These are phyloP conservation scores for Pouteria glomerata DNA, from an alignment of 148 eudicot species.

Conservation along the genomic window DNA sequence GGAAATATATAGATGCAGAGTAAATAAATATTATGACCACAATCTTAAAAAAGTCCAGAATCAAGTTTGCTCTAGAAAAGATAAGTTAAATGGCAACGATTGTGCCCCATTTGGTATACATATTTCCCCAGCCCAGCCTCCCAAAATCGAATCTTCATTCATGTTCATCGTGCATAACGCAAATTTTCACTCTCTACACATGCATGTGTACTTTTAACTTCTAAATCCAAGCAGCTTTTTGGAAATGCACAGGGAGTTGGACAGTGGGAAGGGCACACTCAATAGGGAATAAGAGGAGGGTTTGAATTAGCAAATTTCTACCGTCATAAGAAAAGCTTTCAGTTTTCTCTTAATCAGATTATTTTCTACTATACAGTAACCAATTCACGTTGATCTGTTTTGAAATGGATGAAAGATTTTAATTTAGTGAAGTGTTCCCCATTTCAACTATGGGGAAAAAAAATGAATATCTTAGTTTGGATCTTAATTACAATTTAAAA, in stretches of 20 bases:
- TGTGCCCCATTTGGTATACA: too few relatives aligned
- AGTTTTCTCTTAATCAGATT: neutral
- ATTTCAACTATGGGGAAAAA: neutral
- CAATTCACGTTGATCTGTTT: neutral
- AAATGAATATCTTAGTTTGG: neutral
- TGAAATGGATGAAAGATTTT: neutral
- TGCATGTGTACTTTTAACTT: neutral
- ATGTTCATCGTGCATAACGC: neutral
- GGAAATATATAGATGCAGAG: too few relatives aligned
- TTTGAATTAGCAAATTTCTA: neutral
- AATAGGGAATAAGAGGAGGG: neutral
- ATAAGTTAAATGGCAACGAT: too few relatives aligned
- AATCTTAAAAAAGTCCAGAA: too few relatives aligned
- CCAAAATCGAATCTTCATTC: too few relatives aligned
- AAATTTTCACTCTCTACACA: neutral
- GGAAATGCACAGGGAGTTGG: neutral
- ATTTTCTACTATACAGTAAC: neutral
- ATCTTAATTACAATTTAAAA: neutral
- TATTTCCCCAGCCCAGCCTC: too few relatives aligned
- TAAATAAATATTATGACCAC: too few relatives aligned
- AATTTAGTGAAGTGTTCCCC: neutral
- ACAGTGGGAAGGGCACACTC: neutral
- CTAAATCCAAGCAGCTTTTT: neutral
- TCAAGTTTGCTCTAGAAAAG: too few relatives aligned
- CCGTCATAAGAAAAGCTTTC: too few relatives aligned